These are phyloP conservation scores for Phytophthora megakarya DNA, from an alignment of 352 stramenopile species.

Conservation along the genomic window DNA sequence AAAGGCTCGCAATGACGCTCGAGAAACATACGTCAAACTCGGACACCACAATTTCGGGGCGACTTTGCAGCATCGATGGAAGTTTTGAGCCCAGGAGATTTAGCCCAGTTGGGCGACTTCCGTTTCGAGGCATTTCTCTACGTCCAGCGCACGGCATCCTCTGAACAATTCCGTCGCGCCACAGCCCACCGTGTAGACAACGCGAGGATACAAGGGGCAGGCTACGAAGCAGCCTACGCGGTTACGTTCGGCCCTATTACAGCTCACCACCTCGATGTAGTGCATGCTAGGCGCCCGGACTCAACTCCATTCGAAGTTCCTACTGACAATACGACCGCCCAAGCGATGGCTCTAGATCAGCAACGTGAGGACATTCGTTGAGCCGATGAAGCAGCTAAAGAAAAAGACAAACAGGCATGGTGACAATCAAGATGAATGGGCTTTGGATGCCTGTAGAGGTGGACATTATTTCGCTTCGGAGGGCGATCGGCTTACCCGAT, in stretches of 20 bases:
- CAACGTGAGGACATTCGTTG: background rate
- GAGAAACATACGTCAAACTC: conserved; percentile 1
- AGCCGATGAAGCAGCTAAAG: background rate
- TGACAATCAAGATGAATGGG: background rate
- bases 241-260: conserved; percentile 4
- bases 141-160: background rate
- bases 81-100: background rate
- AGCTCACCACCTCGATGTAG: conserved; percentile 5
- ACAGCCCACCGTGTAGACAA: background rate
- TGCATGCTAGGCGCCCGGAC: conserved; percentile 1
- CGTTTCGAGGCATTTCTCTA: conserved; percentile 9
- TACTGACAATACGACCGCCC: conserved; percentile 8
- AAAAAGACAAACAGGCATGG: background rate
- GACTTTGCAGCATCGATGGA: conserved; percentile 7
- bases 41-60: background rate
- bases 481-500: background rate
- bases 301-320: conserved; percentile 1
- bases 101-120: background rate
- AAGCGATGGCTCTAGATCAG: conserved; percentile 9
- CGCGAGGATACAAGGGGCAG: background rate
- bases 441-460: conserved; percentile 2
- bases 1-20: background rate
- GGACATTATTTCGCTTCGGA: no score
- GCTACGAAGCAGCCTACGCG: background rate
- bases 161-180: conserved; percentile 7